These are phyloP conservation scores for Epichloe scottii DNA, from an alignment of 2,329 filamentous ascomycete genomes.

Conservation along the genomic window DNA sequence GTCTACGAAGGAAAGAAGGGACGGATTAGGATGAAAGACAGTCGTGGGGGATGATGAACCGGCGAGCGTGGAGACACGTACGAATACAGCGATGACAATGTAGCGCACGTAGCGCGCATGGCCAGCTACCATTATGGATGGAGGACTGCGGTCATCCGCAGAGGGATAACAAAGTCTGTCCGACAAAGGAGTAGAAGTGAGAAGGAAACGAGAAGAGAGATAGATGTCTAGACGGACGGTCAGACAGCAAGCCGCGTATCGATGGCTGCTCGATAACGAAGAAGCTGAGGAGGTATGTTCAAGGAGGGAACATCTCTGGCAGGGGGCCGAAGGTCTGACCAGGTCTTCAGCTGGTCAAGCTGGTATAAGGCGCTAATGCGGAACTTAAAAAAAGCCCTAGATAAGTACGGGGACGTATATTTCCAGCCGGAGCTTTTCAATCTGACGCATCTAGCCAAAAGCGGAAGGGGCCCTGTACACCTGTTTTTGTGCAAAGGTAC, in stretches of 20 bases:
- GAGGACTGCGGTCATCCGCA: not conserved
- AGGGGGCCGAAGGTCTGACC: too few species aligned
- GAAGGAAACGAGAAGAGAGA: not conserved
- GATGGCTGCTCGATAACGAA: not conserved
- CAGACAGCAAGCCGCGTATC: not conserved
- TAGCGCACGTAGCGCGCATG: constrained; percentile 64
- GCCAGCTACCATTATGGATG: constrained; percentile 46
- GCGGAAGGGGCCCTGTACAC: too few species aligned
- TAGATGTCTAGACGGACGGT: not conserved
- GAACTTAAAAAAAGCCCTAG: too few species aligned
- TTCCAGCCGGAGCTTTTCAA: too few species aligned
- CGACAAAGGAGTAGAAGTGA: not conserved
- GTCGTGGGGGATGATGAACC: not conserved
- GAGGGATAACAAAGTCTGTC: not conserved
- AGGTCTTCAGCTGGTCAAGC: too few species aligned
- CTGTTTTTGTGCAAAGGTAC: too few species aligned
- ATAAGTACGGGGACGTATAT: too few species aligned
- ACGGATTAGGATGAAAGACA: not conserved
- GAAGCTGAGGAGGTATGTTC: too few species aligned
- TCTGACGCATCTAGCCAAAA: too few species aligned
- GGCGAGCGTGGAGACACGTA: constrained; percentile 32
- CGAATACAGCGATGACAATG: constrained; percentile 73
- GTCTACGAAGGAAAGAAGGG: constrained; percentile 26
- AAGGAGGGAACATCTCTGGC: too few species aligned
- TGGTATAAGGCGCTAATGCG: too few species aligned